Base-by-base conservation (phyloP, 2,329 filamentous ascomycete genomes). In the Neofusicoccum ribis region DNA sequence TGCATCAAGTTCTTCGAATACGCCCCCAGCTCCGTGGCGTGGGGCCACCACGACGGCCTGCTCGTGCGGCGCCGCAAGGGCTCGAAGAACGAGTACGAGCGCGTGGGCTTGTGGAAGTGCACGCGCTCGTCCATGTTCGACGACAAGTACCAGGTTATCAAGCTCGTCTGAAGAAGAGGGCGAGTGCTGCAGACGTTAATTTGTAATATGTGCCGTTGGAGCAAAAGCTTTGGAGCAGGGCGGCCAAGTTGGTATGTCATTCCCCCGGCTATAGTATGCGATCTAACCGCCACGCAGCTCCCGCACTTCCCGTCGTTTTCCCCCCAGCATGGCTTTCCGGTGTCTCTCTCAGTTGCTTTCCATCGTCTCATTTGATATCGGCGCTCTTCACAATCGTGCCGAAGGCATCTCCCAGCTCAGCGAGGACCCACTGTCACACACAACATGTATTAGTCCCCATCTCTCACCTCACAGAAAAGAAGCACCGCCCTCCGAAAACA, bases 321-420 rank as follows among this genome's bases (percentile, higher is more conserved):
- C 14, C 37, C 37, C 3, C 37, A 27, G 15, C 23, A 9, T 23
- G 23, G 36, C 52, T 11, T 43, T 41, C 3, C n/a, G n/a, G 17
- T 15, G 17, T 15, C n/a, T 37, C 34, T 39, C 17, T 34, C 8
- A 20, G 7, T 36, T 44, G 31, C 27, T 39, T 39, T 37, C 2
- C n/a, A 7, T 44, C 47, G 8, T 17, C 27, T 63, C 72, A 80
- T 67, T 80, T 80, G 69, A 85, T 81, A 36, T 85, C 82, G 23
- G 69, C 73, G 69, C 82, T 82, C 68, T 82, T 77, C 0, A 89
- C 78, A 6, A 90, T 79, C 0, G 86, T 89, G 0, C 81, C 88
- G 74, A 90, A 89, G 1, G 80, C 84, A 81, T 91, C 88, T 0
- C 71, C 85, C 72, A 91, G 76, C 75, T 90, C 88, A 5, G 80